Percentiles rank a stretch among this genome's conserved stretches.
Evolutionary conservation across 2,329 filamentous ascomycete genomes (phyloP).

Genomic region (Drechmeria coniospora): DNA sequence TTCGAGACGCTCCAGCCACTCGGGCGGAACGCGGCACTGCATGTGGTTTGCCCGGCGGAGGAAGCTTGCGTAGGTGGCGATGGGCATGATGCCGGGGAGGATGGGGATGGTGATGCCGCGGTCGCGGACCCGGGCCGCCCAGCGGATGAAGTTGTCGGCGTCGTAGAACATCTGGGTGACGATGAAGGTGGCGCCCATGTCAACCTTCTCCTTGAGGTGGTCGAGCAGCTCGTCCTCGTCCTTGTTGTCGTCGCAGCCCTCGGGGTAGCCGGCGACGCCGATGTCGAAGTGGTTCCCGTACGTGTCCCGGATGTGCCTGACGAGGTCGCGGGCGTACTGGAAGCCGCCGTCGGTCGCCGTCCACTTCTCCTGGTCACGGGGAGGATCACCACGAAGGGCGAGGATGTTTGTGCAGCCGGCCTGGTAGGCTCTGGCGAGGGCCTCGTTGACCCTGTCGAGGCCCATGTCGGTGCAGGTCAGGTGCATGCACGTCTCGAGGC

Average conservation of each 20-base stretch:
- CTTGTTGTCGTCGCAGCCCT: slow-evolving; percentile 86
- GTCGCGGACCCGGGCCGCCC: slow-evolving; percentile 75
- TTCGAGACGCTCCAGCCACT: slow-evolving; percentile 71
- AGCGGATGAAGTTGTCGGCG: slow-evolving; percentile 82
- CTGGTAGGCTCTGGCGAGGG: slow-evolving; percentile 77
- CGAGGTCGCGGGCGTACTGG: slow-evolving; percentile 81
- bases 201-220: slow-evolving; percentile 93
- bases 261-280: slow-evolving; percentile 90
- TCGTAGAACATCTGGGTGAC: slow-evolving; percentile 99
- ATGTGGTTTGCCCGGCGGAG: slow-evolving; percentile 82
- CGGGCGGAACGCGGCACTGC: slow-evolving; percentile 64
- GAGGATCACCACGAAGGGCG: slow-evolving; percentile 83
- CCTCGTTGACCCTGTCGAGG: slow-evolving; percentile 75
- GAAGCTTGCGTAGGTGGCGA: slow-evolving; percentile 90
- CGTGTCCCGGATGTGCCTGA: slow-evolving; percentile 62
- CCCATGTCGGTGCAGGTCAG: slow-evolving; percentile 98
- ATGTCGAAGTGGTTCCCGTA: slow-evolving; percentile 78
- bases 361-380: slow-evolving; percentile 88
- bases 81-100: slow-evolving; percentile 73
- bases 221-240: slow-evolving; percentile 74
- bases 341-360: slow-evolving; percentile 75
- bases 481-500: slow-evolving; percentile 97
- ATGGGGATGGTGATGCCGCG: slow-evolving; percentile 74
- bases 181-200: slow-evolving; percentile 83
- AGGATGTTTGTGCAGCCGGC: slow-evolving; percentile 96